Percentiles rank a stretch among this genome's conserved stretches.
Evolutionary conservation across 78 protist genomes (phyloP).

Genomic region (Speleostelium caveatum): DNA sequence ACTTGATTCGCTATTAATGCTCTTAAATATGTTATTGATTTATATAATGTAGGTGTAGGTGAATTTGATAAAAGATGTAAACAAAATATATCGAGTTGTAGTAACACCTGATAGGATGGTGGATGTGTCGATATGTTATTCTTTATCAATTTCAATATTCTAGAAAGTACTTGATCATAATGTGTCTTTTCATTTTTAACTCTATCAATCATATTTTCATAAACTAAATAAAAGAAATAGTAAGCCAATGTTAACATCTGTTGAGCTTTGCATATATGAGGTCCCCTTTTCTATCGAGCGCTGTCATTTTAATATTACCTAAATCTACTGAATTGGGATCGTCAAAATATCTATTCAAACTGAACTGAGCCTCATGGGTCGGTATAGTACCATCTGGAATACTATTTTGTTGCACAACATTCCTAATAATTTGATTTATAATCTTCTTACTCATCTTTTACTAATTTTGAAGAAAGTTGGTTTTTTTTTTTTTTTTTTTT

Average conservation of each 20-base stretch:
- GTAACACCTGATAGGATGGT: slow-evolving; percentile 33
- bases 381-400: slow-evolving; percentile 78
- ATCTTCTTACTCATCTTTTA: slow-evolving; percentile 13
- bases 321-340: slow-evolving; percentile 70
- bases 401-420: slow-evolving; percentile 71
- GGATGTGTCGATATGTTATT: slow-evolving; percentile 75
- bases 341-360: slow-evolving; percentile 53
- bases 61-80: neutral
- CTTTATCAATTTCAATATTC: slow-evolving; percentile 53
- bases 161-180: slow-evolving; percentile 53
- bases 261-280: too few relatives aligned
- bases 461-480: too few relatives aligned
- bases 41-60: slow-evolving; percentile 3
- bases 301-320: slow-evolving; percentile 14
- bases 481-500: slow-evolving; percentile 2
- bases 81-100: slow-evolving; percentile 47
- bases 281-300: neutral
- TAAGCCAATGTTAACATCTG: too few relatives aligned
- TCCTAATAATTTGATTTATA: slow-evolving; percentile 68
- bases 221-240: neutral
- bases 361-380: slow-evolving; percentile 37
- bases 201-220: slow-evolving; percentile 68
- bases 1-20: slow-evolving; percentile 62
- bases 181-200: slow-evolving; percentile 64
- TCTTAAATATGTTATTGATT: slow-evolving; percentile 54